Conservation (phyloP, 2,329 filamentous ascomycete genomes). For the Corinectria fuckeliana region DNA sequence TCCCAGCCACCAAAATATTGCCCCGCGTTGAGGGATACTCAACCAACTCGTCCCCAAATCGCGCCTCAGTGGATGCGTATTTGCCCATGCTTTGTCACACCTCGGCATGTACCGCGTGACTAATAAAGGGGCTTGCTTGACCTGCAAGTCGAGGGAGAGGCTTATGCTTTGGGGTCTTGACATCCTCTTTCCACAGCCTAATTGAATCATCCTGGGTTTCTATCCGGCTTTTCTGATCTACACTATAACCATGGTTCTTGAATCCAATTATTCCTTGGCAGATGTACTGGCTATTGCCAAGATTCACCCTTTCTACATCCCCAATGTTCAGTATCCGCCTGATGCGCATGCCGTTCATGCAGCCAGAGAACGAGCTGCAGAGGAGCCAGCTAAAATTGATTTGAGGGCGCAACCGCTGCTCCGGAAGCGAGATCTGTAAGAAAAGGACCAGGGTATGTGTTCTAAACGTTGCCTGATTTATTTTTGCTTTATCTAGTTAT, state of each 20-base stretch:
- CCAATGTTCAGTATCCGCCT: conserved; percentile 41
- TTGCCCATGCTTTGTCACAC: no score
- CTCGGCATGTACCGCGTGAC: neutral
- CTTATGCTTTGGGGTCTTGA: neutral
- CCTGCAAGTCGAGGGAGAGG: neutral
- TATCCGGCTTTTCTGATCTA: no score
- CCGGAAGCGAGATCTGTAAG: conserved; percentile 35
- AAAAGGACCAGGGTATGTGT: neutral
- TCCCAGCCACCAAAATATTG: neutral
- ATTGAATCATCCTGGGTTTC: no score
- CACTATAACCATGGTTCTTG: conserved; percentile 12
- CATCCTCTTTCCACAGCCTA: neutral
- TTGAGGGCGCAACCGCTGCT: conserved; percentile 28
- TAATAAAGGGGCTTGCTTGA: neutral
- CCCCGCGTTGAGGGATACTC: neutral
- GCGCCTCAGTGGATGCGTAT: no score
- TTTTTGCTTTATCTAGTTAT: conserved; percentile 40
- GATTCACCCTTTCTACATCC: conserved; percentile 45
- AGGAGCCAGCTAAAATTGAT: neutral
- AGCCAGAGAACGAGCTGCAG: conserved; percentile 11
- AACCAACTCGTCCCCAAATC: no score
- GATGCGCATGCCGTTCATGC: conserved; percentile 4
- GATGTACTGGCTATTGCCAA: conserved; percentile 44
- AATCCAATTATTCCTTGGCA: conserved; percentile 32
- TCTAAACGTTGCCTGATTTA: fast-evolving